Conservation (phyloP, 2,329 filamentous ascomycete species). For the Zymoseptoria pseudotritici region DNA sequence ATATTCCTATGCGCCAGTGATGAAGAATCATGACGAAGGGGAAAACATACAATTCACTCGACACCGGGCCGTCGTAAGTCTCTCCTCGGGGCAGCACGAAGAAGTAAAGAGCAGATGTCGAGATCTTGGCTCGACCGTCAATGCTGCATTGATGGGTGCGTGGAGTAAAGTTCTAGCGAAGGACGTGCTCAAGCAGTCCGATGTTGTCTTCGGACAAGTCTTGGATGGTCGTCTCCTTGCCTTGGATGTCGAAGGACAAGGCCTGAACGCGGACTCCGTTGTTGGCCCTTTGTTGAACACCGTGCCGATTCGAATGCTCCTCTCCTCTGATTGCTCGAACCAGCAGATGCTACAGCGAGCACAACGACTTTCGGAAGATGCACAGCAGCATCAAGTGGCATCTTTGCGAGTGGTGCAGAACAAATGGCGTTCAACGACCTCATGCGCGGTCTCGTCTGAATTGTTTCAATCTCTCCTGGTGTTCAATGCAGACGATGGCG, state of each 20-base stretch:
- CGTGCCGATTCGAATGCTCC: slow-evolving; percentile 7
- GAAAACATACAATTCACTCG: not conserved
- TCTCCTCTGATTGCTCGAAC: slow-evolving; percentile 9
- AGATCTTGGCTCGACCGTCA: slow-evolving; percentile 5
- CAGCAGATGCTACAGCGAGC: slow-evolving; percentile 2
- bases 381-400: slow-evolving; percentile 10
- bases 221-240: slow-evolving; percentile 7
- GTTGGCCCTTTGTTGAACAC: slow-evolving; percentile 14
- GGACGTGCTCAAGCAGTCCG: slow-evolving; percentile 1
- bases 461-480: slow-evolving; percentile 11
- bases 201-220: slow-evolving; percentile 14
- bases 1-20: slow-evolving; percentile 4
- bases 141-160: slow-evolving; percentile 7
- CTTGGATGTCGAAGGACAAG: not conserved
- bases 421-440: slow-evolving; percentile 2
- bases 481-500: slow-evolving; percentile 4
- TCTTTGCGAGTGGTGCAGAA: slow-evolving; percentile 12
- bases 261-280: slow-evolving; percentile 4
- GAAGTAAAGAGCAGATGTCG: slow-evolving; percentile 4
- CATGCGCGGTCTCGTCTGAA: slow-evolving; percentile 1
- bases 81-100: not conserved
- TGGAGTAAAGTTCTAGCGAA: slow-evolving; percentile 8
- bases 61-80: not conserved
- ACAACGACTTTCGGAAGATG: slow-evolving; percentile 3
- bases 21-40: not conserved